Conservation (phyloP, 371 early-diverging fungal genomes). For the Mucor plumbeus region DNA sequence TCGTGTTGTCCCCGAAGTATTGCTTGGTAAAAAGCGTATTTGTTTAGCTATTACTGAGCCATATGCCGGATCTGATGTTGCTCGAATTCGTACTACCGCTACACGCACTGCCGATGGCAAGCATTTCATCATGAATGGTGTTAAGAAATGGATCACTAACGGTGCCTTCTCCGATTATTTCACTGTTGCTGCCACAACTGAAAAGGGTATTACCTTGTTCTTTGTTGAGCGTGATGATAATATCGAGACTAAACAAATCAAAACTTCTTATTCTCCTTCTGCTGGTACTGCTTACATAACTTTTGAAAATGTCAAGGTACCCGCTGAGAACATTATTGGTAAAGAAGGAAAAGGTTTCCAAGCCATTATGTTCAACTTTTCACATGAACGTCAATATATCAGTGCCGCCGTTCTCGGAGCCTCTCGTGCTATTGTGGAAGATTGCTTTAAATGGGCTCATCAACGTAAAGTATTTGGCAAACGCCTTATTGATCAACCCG, state of each 20-base stretch:
- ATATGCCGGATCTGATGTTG: conserved; percentile 79
- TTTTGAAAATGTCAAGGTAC: conserved; percentile 85
- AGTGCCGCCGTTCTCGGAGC: conserved; percentile 79
- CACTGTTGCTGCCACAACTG: conserved; percentile 69
- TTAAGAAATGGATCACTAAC: conserved; percentile 89
- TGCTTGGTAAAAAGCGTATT: conserved; percentile 78
- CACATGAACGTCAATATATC: conserved; percentile 83
- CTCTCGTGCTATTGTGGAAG: conserved; percentile 82
- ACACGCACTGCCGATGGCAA: conserved; percentile 75
- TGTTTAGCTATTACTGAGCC: conserved; percentile 78
- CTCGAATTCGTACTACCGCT: conserved; percentile 75
- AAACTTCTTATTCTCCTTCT: conserved; percentile 65
- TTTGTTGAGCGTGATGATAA: conserved; percentile 70
- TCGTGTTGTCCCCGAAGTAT: conserved; percentile 67
- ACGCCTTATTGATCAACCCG: conserved; percentile 69
- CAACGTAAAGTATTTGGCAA: conserved; percentile 89
- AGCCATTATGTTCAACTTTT: conserved; percentile 78
- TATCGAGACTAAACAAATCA: conserved; percentile 65
- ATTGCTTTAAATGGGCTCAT: conserved; percentile 81
- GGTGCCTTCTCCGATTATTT: conserved; percentile 74
- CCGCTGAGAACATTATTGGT: conserved; percentile 83
- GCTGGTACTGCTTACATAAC: conserved; percentile 79
- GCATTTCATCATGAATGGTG: conserved; percentile 49
- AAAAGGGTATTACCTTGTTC: conserved; percentile 76
- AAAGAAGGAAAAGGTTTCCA: conserved; percentile 89